phyloP scores from a whole-genome alignment of 495 filamentous ascomycete genomes.

The Xylaria curta region DNA sequence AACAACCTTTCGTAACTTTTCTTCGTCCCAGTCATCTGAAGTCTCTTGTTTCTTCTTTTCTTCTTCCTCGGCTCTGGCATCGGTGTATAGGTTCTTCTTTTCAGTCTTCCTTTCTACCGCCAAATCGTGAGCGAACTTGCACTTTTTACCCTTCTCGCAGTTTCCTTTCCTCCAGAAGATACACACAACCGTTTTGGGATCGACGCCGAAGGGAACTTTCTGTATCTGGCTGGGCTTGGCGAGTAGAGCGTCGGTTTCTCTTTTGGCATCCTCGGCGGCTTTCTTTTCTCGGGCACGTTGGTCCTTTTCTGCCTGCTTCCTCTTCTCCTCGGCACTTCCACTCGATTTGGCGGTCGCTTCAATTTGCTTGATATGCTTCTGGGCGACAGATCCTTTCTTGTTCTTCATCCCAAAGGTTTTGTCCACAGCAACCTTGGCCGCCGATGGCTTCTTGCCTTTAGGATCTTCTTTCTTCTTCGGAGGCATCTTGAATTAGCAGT shows the following conservation, averaged over 20 bases:
- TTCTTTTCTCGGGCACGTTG: slow-evolving; percentile 81
- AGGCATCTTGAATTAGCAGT: slow-evolving; percentile 71
- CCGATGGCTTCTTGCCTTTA: slow-evolving; percentile 67
- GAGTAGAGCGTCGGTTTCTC: slow-evolving; percentile 77
- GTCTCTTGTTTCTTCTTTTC: slow-evolving; percentile 90
- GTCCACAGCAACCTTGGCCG: slow-evolving; percentile 78
- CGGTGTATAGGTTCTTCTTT: slow-evolving; percentile 92
- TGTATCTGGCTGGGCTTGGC: slow-evolving; percentile 95
- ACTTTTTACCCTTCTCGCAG: slow-evolving; percentile 97
- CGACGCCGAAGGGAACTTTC: slow-evolving; percentile 96
- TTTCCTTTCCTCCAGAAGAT: slow-evolving; percentile 94
- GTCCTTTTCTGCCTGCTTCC: slow-evolving; percentile 88
- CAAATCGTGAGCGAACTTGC: slow-evolving; percentile 95
- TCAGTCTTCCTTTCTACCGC: slow-evolving; percentile 86
- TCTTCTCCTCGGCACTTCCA: slow-evolving; percentile 83
- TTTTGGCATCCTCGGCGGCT: slow-evolving; percentile 80
- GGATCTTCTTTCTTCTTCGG: slow-evolving; percentile 82
- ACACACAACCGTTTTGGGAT: slow-evolving; percentile 98
- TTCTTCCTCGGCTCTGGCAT: slow-evolving; percentile 75
- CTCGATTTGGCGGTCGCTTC: slow-evolving; percentile 70
- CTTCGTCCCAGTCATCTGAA: slow-evolving; percentile 96
- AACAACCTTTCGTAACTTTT: slow-evolving; percentile 89
- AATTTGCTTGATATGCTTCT: slow-evolving; percentile 86
- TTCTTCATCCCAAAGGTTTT: slow-evolving; percentile 99
- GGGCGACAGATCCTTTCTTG: slow-evolving; percentile 91